Evolutionary conservation across 495 filamentous ascomycete species (phyloP), one percentile per base, ranked within the genome.

Genomic region (Penicillium canariense): DNA sequence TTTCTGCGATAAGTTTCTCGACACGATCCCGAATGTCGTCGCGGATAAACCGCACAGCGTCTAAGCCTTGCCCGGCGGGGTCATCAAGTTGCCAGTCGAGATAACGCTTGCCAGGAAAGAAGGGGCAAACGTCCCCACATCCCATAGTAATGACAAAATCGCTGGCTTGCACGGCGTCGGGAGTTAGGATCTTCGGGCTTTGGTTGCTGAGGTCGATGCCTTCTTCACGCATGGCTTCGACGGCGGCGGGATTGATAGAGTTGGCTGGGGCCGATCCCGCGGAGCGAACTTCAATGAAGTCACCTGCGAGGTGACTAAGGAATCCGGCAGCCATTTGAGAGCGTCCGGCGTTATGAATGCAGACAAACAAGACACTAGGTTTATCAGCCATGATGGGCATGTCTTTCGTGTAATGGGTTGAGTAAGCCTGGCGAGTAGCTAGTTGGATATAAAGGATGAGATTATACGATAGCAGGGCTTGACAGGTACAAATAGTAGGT

Each of bases 241-340:
- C 43, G 46, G 66, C 65, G 27, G 32, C 51, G 11, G 62, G 58
- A 42, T 68, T 68, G 54, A 63, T 56, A 26, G 65, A 66, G 49
- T 61, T 48, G 56, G 47, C 60, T 30, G 63, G 63, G 31, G 60
- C 63, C 23, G 63, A 66, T 40, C 63, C 63, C 36, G 63, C 63
- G 27, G 63, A 66, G 52, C 63, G 60, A n/a, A 66, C 63, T 58
- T 66, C 56, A 44, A 66, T 54, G 35, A 54, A 36, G 55, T 63
- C 58, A 23, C 62, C 62, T 5, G 62, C 62, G 22, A 68, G 62
- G 35, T 61, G 53, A 17, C 28, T 38, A 9, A 68, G 60, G 52
- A 56, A 68, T 28, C 54, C 65, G 11, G 65, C 65, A n/a, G 65
- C 65, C 57, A 68, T 68, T 58, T 68, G 65, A 1, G 65, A 68